A percentile compares a stretch with the other conserved stretches of the same genome.
These are phyloP conservation scores for Mucor lusitanicus DNA, from an alignment of 371 early-diverging fungal species.

Conservation along the genomic window DNA sequence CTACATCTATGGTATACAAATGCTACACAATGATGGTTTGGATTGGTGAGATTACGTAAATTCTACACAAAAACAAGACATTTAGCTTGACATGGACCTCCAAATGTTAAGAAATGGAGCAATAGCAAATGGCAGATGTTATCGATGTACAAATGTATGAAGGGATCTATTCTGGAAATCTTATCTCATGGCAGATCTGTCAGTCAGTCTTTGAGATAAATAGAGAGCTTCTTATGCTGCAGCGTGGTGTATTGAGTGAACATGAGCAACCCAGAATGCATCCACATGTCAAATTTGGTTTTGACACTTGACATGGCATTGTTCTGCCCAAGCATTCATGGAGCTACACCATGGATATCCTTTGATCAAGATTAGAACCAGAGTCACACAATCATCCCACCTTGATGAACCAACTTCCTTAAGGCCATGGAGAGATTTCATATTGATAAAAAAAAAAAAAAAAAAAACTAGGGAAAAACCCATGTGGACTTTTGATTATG, in stretches of 20 bases:
- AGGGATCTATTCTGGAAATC: not conserved
- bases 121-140: not conserved
- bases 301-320: not conserved
- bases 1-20: not conserved
- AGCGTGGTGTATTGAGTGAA: not conserved
- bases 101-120: not conserved
- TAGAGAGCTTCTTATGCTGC: not conserved
- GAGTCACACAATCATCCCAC: slow-evolving; percentile 7
- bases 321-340: not conserved
- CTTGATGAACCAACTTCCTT: not conserved
- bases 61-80: not conserved
- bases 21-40: not conserved
- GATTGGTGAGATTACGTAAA: not conserved
- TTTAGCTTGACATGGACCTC: not conserved
- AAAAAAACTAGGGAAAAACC: slow-evolving; percentile 7
- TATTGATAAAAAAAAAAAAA: slow-evolving; percentile 3
- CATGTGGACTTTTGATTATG: slow-evolving; percentile 9
- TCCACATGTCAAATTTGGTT: not conserved
- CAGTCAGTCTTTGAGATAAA: not conserved
- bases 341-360: not conserved
- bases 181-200: not conserved
- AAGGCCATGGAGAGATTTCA: not conserved
- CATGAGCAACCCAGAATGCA: not conserved
- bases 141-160: not conserved
- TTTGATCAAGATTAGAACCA: slow-evolving; percentile 6